Base-by-base conservation (phyloP, 2,329 filamentous ascomycete genomes). In the Phyllosticta citriasiana region DNA sequence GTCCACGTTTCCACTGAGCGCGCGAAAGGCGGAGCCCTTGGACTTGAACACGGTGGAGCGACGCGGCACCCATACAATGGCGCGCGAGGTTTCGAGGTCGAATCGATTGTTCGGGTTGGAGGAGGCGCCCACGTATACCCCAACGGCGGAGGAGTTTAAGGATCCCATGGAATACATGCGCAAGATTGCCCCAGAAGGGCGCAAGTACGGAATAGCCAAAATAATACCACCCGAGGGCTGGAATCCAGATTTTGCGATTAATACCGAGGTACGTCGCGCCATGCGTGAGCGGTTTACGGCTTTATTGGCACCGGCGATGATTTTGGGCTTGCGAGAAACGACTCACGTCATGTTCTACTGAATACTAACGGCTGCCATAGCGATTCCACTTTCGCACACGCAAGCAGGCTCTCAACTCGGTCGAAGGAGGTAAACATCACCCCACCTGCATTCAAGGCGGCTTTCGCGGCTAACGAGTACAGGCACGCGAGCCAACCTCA, bases 351-450 rank as follows among this genome's bases (percentile, higher is more conserved):
- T 24, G 27, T 30, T 59, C 55, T 58, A n/a, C 24, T 6, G 9
- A 24, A 25, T 7, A 57, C 56, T 62, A 53, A 62, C 22, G 27
- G 9, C 10, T 40, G 12, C 40, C 66, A 66, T 71, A 97, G 92
- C 89, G 87, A 75, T 99, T 99, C 70, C 94, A 99, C 74, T 99
- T 99, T 72, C 86, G 91, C 66, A 99, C 94, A 14, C 85, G 94
- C 72, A 91, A 95, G 73, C 94, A 99, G 74, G 93, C 97, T 75
- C 80, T 99, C 64, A 99, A 99, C 75, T 96, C 92, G 16, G 91
- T 97, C 56, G 94, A 99, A 88, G 94, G 94, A 81, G 94, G 91
- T 95, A 84, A 76, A 85, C 81, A 14, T 47, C n/a, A 14, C n/a
- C 52, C 51, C 33, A 33, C 22, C 14, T 22, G 25, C 30, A 25